Base-by-base conservation (phyloP, 2,329 filamentous ascomycete species). In the Emmonsiellopsis sp. region DNA sequence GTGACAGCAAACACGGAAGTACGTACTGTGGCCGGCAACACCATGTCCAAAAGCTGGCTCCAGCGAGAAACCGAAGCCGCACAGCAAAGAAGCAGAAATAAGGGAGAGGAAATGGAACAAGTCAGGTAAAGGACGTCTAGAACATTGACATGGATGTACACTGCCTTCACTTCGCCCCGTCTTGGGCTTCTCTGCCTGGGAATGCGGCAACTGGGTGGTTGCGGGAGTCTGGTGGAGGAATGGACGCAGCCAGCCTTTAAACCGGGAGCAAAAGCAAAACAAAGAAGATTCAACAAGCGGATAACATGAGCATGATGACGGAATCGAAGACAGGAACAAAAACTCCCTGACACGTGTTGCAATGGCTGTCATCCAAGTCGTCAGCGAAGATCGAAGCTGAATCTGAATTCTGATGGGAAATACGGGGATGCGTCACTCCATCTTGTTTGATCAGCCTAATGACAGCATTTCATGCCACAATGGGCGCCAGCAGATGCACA, bases 341-440 rank as follows among this genome's bases (percentile, higher is more conserved):
- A 45, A 31, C 5, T 9, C 31, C 45, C 42, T 45, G 50, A 52
- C 43, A 47, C 50, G 41, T 52, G 41, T 52, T 41, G 42, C 34
- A 46, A 35, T 35, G 30, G n/a, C 16, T 43, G 20, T 51, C 40
- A 42, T 47, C 50, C 34, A 47, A 47, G 32, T 44, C 32, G 43
- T 35, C n/a, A 7, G 30, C 15, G 31, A 42, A 44, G 38, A 42
- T 51, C 13, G 32, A 35, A 51, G 26, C 49, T 13, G 32, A 38
- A 51, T 44, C 42, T 26, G 20, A 26, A 26, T 16, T 35, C 40
- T 44, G 40, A n/a, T 31, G 30, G 31, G 34, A 31, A 30, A 40
- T 40, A 35, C 20, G 31, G 2, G 20, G 5, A 11, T 49, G 45
- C 7, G 20, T 30, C 34, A 38, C 16, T n/a, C 7, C 16, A n/a